Conservation (phyloP, 306 rosid species). For the Pueraria montana region DNA sequence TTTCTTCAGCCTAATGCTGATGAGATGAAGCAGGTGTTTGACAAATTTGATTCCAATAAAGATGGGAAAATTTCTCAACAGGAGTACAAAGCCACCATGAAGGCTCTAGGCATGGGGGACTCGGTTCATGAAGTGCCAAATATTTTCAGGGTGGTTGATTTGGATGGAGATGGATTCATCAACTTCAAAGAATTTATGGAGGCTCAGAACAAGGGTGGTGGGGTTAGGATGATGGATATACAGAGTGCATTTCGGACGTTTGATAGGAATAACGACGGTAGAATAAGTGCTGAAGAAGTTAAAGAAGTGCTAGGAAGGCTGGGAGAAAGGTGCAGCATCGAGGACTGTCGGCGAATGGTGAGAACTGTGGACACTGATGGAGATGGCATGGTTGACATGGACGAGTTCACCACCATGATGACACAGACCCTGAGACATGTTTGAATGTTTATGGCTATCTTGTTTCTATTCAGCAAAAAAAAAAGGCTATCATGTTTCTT, state of each 20-base stretch:
- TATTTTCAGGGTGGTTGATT: conserved; percentile 76
- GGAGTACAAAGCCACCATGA: conserved; percentile 73
- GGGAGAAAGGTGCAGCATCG: conserved; percentile 79
- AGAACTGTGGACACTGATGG: conserved; percentile 81
- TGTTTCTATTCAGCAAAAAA: too few species aligned
- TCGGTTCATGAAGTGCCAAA: conserved; percentile 64
- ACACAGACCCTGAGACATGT: conserved; percentile 55
- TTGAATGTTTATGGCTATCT: conserved; percentile 34
- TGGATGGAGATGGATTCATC: conserved; percentile 87
- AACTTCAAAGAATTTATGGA: conserved; percentile 81
- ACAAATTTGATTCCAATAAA: conserved; percentile 76
- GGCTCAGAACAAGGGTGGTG: conserved; percentile 75
- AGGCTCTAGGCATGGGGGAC: conserved; percentile 68
- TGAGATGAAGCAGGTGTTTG: conserved; percentile 85
- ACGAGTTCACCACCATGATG: conserved; percentile 91
- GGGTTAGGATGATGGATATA: conserved; percentile 65
- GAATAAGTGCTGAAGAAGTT: conserved; percentile 87
- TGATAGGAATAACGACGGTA: conserved; percentile 84
- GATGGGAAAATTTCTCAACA: conserved; percentile 83
- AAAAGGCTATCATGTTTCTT: conserved; percentile 29
- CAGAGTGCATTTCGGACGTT: conserved; percentile 69
- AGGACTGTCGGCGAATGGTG: conserved; percentile 81
- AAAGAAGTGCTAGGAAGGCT: conserved; percentile 65
- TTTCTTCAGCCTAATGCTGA: conserved; percentile 65
- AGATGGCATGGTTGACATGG: conserved; percentile 85